Evolutionary conservation across 495 filamentous ascomycete species (phyloP).

Genomic region (Elasticomyces elasticus): DNA sequence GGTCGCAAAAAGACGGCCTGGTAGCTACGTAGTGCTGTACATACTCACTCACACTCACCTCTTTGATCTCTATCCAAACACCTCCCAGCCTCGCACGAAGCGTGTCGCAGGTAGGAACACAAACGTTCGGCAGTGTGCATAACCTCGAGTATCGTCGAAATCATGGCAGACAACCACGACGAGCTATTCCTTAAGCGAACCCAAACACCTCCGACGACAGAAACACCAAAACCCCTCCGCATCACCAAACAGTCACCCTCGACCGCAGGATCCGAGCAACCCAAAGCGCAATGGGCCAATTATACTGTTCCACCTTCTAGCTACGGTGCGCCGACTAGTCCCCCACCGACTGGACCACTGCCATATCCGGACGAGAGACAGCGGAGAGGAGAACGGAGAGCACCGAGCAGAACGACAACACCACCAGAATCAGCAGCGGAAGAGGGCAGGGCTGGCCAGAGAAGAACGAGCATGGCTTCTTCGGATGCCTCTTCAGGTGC

Average conservation of each 20-base stretch:
- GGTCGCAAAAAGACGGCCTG: too few species aligned
- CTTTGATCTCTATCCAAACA: background rate
- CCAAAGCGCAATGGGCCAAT: slow-evolving; percentile 17
- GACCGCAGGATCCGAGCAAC: background rate
- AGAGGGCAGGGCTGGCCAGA: background rate
- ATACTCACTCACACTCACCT: too few species aligned
- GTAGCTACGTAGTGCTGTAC: too few species aligned
- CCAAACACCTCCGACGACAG: background rate
- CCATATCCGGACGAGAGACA: slow-evolving; percentile 13
- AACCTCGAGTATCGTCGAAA: background rate
- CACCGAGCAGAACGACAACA: slow-evolving; percentile 9
- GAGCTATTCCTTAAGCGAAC: slow-evolving; percentile 15
- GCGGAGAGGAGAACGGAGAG: background rate
- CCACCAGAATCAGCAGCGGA: slow-evolving; percentile 15
- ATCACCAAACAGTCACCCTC: slow-evolving; percentile 12
- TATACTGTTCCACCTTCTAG: slow-evolving; percentile 14
- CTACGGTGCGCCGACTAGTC: slow-evolving; percentile 10
- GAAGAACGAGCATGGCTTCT: slow-evolving; percentile 18
- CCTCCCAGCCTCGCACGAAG: background rate
- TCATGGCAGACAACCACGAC: slow-evolving; percentile 9
- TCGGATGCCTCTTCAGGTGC: slow-evolving; percentile 17
- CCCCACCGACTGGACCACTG: slow-evolving; percentile 14
- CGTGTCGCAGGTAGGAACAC: background rate
- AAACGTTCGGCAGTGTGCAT: background rate
- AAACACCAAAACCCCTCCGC: slow-evolving; percentile 17